Evolutionary conservation across 352 stramenopile species (phyloP), one percentile per base, ranked within the genome.

Genomic region (Aphanomyces invadans): DNA sequence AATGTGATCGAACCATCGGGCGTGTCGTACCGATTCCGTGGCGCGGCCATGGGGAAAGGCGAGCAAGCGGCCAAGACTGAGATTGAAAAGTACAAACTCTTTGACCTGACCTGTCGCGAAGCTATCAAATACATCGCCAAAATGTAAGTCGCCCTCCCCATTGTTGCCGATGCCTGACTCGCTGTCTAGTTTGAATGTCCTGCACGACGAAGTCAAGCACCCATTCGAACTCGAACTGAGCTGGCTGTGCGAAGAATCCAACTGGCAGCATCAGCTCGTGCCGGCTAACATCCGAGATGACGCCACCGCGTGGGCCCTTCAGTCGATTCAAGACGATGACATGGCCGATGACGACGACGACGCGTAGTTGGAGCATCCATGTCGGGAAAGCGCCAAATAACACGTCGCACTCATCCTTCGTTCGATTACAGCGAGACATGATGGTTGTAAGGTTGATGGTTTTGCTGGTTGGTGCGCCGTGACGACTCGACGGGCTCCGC

Each of bases 41-140:
- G 95, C 23, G 96, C 88, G 55, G 96, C 97, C 0, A 89, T 98
- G 39, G 97, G 97, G 64, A 98, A 99, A 81, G 97, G 97, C 46
- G 87, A 97, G 70, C 96, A 99, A 75, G 91, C 92, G 19, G 97
- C 97, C 59, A 99, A 99, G 83, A 99, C 96, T 68, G 97, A 99
- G 80, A 97, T 99, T 68, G 97, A 99, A 74, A 99, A 98, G 80
- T 83, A 98, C 74, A 95, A 97, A 70, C 79, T 98, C 48, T 92
- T 95, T 68, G 91, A 97, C 71, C 86, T 98, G 72, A 92, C 88
- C 52, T 97, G 88, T 67, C 81, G 83, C 39, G 95, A 99, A 73
- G 97, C 94, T 49, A 96, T 99, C 75, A 98, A 98, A 89, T 95
- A 99, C 76, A 83, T 99, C 55, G 95, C 95, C 67, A 98, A 97